Percentiles rank a stretch among this genome's conserved stretches.
These are phyloP conservation scores for Trypanosoma mega DNA, from an alignment of 208 protist genomes.

Conservation along the genomic window DNA sequence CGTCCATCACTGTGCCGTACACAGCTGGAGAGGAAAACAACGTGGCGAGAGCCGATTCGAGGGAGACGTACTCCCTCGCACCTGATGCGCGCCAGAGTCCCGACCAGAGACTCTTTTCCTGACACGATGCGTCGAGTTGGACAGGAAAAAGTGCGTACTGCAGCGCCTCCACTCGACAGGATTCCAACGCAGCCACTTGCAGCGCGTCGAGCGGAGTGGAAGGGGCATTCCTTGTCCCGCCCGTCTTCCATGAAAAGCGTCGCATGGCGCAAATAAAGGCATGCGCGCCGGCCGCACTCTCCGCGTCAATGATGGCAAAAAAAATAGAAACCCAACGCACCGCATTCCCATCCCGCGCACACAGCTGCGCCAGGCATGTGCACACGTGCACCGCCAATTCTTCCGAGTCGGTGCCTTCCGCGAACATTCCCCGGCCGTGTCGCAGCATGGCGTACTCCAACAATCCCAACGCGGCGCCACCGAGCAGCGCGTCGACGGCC, in stretches of 20 bases:
- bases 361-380: conserved; percentile 20
- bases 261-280: conserved; percentile 21
- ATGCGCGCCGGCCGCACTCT: conserved; percentile 7
- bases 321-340: conserved; percentile 25
- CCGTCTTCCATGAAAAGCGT: not conserved
- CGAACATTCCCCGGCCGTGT: not conserved
- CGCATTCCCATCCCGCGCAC: conserved; percentile 19
- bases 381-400: conserved; percentile 19
- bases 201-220: not conserved
- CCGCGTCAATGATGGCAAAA: conserved; percentile 11
- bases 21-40: conserved; percentile 28
- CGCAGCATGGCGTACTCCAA: conserved; percentile 26
- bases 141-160: conserved; percentile 17
- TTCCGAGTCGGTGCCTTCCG: not conserved
- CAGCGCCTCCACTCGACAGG: conserved; percentile 22
- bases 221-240: not conserved
- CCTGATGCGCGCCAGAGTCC: not conserved
- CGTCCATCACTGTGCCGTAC: conserved; percentile 69
- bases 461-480: conserved; percentile 8
- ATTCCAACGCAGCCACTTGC: conserved; percentile 8
- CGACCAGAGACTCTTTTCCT: conserved; percentile 18
- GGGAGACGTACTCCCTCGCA: conserved; percentile 2
- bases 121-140: conserved; percentile 27
- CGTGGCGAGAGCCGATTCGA: conserved; percentile 14
- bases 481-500: conserved; percentile 6